phyloP scores from a whole-genome alignment of 1,284 basidiomycete genomes.

The Lentinus polychrous region DNA sequence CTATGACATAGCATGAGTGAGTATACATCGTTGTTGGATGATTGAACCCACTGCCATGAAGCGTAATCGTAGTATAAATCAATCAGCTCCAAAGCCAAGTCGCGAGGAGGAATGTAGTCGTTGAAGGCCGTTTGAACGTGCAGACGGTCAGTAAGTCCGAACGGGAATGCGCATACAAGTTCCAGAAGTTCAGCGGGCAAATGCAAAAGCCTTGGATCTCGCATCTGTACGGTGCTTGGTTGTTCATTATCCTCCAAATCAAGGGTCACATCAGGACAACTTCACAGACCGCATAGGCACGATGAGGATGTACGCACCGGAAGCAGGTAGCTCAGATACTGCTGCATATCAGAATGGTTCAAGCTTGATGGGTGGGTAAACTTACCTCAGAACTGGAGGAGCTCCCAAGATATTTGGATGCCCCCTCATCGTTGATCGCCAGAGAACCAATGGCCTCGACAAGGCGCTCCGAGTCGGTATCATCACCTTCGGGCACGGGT shows the following conservation, averaged over 20 bases:
- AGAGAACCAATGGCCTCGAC: slow-evolving; percentile 20
- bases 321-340: slow-evolving; percentile 4
- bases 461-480: slow-evolving; percentile 18
- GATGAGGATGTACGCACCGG: not conserved
- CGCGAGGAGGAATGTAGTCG: slow-evolving; percentile 33
- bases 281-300: too few relatives aligned
- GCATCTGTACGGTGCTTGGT: slow-evolving; percentile 2
- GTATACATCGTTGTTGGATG: not conserved
- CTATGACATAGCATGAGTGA: slow-evolving; percentile 19
- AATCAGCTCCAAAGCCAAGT: slow-evolving; percentile 31
- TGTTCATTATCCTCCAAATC: slow-evolving; percentile 7
- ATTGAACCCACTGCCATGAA: slow-evolving; percentile 39
- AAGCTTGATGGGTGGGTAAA: not conserved
- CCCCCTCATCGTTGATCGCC: slow-evolving; percentile 12
- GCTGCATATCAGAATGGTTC: too few relatives aligned
- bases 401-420: slow-evolving; percentile 10
- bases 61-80: slow-evolving; percentile 37
- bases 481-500: slow-evolving; percentile 1
- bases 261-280: not conserved
- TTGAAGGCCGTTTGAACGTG: slow-evolving; percentile 32
- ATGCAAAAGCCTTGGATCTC: slow-evolving; percentile 23
- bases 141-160: slow-evolving; percentile 35
- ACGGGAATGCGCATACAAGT: slow-evolving; percentile 42
- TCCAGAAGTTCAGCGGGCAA: slow-evolving; percentile 37
- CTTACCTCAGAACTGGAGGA: slow-evolving; percentile 12